Percentiles rank a stretch among this genome's conserved stretches.
Evolutionary conservation across 2,329 filamentous ascomycete species (phyloP).

Genomic region (Cercospora beticola): DNA sequence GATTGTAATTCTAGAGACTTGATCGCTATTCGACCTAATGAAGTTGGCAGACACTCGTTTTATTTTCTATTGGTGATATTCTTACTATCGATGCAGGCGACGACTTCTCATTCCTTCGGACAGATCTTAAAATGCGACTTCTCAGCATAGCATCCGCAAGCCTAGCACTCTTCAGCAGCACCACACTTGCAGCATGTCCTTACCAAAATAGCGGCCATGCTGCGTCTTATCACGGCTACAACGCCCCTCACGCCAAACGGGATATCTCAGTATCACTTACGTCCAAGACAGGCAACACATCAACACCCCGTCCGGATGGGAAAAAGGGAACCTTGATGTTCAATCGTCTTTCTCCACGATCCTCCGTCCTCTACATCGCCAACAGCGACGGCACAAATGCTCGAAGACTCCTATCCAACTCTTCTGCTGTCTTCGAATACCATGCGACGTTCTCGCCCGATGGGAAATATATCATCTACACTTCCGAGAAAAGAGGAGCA

Average conservation of each 20-base stretch:
- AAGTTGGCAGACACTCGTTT: too few species aligned
- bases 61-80: too few species aligned
- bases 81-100: too few species aligned
- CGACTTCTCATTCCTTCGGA: too few species aligned
- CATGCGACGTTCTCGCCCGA: constrained; percentile 14
- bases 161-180: background rate
- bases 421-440: background rate
- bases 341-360: background rate
- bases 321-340: constrained; percentile 9
- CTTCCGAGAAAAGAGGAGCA: constrained; percentile 5
- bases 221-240: too few species aligned
- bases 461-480: constrained; percentile 15
- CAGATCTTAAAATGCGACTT: background rate
- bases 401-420: background rate
- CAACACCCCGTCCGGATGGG: background rate
- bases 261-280: background rate
- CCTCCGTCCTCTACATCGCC: constrained; percentile 5
- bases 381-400: constrained; percentile 15
- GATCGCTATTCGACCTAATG: too few species aligned
- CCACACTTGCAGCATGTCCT: background rate
- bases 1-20: too few species aligned
- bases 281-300: background rate
- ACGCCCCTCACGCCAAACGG: background rate
- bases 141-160: background rate
- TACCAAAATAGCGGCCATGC: background rate